Evolutionary conservation across 345 rosid genomes (phyloP).

Genomic region (Hevea brasiliensis): DNA sequence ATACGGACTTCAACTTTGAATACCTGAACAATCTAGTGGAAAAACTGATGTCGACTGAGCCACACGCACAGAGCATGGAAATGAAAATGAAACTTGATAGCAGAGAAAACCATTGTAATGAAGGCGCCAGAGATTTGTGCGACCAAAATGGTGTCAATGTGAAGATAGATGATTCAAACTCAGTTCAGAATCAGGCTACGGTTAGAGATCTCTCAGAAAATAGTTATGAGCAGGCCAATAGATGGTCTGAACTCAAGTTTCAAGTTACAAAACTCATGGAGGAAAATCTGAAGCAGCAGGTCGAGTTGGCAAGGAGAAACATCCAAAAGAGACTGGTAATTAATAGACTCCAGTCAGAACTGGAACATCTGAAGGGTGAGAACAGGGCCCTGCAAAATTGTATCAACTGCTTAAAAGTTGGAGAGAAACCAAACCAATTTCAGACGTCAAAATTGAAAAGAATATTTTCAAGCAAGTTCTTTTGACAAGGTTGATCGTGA

Average conservation of each 20-base stretch:
- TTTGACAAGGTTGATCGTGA: slow-evolving; percentile 29
- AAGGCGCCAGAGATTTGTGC: slow-evolving; percentile 5
- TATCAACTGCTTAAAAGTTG: slow-evolving; percentile 22
- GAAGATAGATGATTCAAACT: slow-evolving; percentile 1
- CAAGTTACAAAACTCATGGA: slow-evolving; percentile 43
- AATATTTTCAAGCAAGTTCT: slow-evolving; percentile 30
- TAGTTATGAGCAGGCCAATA: slow-evolving; percentile 9
- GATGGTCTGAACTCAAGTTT: slow-evolving; percentile 32
- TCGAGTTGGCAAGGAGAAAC: slow-evolving; percentile 48
- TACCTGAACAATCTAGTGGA: slow-evolving; percentile 23
- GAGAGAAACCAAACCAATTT: slow-evolving; percentile 21
- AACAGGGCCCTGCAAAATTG: slow-evolving; percentile 36
- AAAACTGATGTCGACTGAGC: slow-evolving; percentile 19
- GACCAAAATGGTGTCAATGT: slow-evolving; percentile 8
- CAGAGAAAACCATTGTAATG: slow-evolving; percentile 10
- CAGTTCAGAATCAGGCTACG: slow-evolving; percentile 4
- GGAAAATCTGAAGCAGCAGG: slow-evolving; percentile 47
- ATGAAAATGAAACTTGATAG: not conserved
- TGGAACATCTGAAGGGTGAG: slow-evolving; percentile 39
- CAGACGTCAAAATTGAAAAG: slow-evolving; percentile 27
- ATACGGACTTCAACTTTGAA: slow-evolving; percentile 8
- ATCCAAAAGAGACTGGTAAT: slow-evolving; percentile 47
- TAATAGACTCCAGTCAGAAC: slow-evolving; percentile 26
- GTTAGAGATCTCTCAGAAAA: slow-evolving; percentile 2
- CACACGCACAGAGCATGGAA: slow-evolving; percentile 3